Percentiles rank a stretch among this genome's conserved stretches.
Conservation (phyloP, 2,329 filamentous ascomycete species). For the Cryoendolithus antarcticus region DNA sequence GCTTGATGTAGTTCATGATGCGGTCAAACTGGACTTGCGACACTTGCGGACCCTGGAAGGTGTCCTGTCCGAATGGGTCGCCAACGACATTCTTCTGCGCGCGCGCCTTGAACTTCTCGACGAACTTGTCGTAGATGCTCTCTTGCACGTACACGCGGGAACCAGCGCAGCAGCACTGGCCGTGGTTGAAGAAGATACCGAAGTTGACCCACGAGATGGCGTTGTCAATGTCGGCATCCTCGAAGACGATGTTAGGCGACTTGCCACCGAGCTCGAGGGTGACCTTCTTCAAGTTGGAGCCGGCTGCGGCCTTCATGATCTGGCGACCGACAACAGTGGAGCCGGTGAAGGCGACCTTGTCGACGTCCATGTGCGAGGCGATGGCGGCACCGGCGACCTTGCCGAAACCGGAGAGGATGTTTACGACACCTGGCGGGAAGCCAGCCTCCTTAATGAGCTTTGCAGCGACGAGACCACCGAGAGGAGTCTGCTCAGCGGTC, state of each 20-base stretch:
- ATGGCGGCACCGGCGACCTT: constrained; percentile 46
- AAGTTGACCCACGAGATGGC: constrained; percentile 67
- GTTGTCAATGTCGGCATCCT: constrained; percentile 65
- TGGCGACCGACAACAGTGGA: constrained; percentile 60
- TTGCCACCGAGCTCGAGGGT: constrained; percentile 71
- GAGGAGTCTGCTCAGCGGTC: constrained; percentile 49
- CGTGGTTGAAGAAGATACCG: constrained; percentile 47
- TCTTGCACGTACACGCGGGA: constrained; percentile 81
- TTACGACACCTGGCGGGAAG: constrained; percentile 58
- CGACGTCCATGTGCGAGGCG: constrained; percentile 63
- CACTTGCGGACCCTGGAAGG: constrained; percentile 83
- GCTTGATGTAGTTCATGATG: constrained; percentile 53
- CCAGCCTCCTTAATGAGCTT: constrained; percentile 52
- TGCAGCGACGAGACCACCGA: constrained; percentile 35
- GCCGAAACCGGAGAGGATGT: constrained; percentile 24
- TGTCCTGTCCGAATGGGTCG: constrained; percentile 65
- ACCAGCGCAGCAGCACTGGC: constrained; percentile 59
- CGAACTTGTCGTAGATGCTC: constrained; percentile 75
- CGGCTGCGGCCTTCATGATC: constrained; percentile 70
- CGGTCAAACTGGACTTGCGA: constrained; percentile 77
- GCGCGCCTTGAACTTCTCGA: constrained; percentile 66
- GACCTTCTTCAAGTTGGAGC: constrained; percentile 71
- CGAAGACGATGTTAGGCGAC: constrained; percentile 69
- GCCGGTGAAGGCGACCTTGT: constrained; percentile 76
- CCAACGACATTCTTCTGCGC: constrained; percentile 65